Conservation (phyloP, 1,284 basidiomycete genomes). For the Microstroma glucosiphilum region DNA sequence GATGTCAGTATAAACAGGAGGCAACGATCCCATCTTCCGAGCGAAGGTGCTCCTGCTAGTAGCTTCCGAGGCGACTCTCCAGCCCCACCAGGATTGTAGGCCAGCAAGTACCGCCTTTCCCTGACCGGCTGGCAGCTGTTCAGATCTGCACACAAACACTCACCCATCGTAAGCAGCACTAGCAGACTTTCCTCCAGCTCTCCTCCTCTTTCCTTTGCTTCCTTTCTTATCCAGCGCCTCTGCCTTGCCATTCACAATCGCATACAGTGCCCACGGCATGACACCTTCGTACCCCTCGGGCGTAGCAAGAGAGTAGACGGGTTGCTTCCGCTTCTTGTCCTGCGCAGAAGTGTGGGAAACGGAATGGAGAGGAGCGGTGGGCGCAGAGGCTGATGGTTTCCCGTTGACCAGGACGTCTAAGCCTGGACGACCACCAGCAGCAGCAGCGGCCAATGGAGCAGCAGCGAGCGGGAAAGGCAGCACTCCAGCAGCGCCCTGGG, state of each 20-base stretch:
- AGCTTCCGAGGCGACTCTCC: too few species aligned
- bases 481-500: background rate
- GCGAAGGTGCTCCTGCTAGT: too few species aligned
- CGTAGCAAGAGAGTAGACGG: background rate
- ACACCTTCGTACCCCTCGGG: slow-evolving; percentile 4
- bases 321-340: slow-evolving; percentile 5
- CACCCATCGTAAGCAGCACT: too few species aligned
- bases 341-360: background rate
- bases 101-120: too few species aligned
- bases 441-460: too few species aligned
- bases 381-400: background rate
- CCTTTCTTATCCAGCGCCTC: background rate
- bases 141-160: too few species aligned
- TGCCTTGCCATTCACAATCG: background rate
- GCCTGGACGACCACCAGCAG: background rate
- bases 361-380: background rate
- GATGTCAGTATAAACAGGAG: too few species aligned
- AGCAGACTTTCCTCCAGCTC: too few species aligned
- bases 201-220: too few species aligned
- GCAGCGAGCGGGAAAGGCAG: background rate
- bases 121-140: too few species aligned
- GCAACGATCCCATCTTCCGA: too few species aligned
- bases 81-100: too few species aligned
- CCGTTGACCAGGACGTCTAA: background rate
- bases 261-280: slow-evolving; percentile 1